Evolutionary conservation across 140 eudicot genomes (phyloP).

Genomic region (Erigeron philadelphicus): DNA sequence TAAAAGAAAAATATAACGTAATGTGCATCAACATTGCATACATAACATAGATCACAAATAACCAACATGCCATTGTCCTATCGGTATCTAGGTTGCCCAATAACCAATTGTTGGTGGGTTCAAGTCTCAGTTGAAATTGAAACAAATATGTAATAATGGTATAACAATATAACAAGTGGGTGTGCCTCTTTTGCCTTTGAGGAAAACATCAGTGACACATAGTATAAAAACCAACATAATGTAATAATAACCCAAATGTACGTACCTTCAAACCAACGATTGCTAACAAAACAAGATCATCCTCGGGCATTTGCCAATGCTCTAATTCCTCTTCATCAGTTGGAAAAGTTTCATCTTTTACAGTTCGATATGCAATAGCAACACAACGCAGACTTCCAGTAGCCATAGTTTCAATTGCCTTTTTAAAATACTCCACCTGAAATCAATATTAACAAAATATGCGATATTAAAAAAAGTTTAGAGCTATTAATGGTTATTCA

Average conservation of each 20-base stretch:
- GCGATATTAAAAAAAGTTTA: background rate
- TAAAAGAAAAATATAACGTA: background rate
- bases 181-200: no score
- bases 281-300: conserved; percentile 65
- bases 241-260: background rate
- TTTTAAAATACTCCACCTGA: conserved; percentile 46
- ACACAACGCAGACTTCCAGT: conserved; percentile 78
- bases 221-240: background rate
- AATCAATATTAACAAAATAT: background rate
- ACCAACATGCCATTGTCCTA: background rate
- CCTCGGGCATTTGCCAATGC: conserved; percentile 71
- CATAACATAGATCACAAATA: background rate
- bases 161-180: no score
- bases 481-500: background rate
- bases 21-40: background rate
- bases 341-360: conserved; percentile 42
- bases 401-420: conserved; percentile 74
- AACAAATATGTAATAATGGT: no score
- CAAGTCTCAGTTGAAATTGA: no score
- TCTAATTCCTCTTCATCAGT: conserved; percentile 53
- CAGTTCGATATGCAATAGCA: conserved; percentile 58
- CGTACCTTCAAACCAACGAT: conserved; percentile 73
- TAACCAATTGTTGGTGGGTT: no score
- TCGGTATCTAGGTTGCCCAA: background rate
- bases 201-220: background rate